Base-by-base conservation (phyloP, 169 alveolate genomes). In the Babesia gibsoni region DNA sequence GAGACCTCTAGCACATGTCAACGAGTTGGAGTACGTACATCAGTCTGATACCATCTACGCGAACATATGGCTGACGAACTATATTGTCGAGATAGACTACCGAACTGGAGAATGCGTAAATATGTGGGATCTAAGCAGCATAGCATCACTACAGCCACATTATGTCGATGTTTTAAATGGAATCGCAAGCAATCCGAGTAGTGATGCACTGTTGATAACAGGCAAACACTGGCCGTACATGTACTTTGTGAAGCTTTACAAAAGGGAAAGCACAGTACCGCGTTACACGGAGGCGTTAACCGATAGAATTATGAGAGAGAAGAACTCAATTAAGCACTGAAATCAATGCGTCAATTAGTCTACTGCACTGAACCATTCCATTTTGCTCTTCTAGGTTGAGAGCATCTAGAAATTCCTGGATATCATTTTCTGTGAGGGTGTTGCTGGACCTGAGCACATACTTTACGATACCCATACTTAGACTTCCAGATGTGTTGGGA, bases 1-100 rank as follows among this genome's bases (percentile, higher is more conserved):
- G 18, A 46, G 57, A 35, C 18, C 27, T 2, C 58, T 83, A 4
- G 22, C 27, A 8, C 53, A 64, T 9, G 77, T 68, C 56, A 83
- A 83, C 46, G 90, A 83, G 50, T 23, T 83, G 57, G 90, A 83
- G 41, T 83, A 70, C 66, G 61, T 69, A 67, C 53, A n/a, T n/a
- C 27, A 49, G 18, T 29, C 70, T 9, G 59, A 67, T 29, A 61
- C 86, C 4, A 72, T 83, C 20, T 77, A 49, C 36, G 86, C 56
- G 22, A 83, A 83, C 70, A 29, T 83, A n/a, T 83, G 82, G 65
- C 42, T 42, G 12, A 83, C 84, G 50, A 27, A 75, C 57, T 52
- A 66, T 42, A 52, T 83, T 22, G 54, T 83, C 2, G 87, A 83
- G 41, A 42, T 83, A 6, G 70, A 75, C 52, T 36, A 46, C 3